Conservation (phyloP, 208 protist species). For the Trypanosoma conorhini region DNA sequence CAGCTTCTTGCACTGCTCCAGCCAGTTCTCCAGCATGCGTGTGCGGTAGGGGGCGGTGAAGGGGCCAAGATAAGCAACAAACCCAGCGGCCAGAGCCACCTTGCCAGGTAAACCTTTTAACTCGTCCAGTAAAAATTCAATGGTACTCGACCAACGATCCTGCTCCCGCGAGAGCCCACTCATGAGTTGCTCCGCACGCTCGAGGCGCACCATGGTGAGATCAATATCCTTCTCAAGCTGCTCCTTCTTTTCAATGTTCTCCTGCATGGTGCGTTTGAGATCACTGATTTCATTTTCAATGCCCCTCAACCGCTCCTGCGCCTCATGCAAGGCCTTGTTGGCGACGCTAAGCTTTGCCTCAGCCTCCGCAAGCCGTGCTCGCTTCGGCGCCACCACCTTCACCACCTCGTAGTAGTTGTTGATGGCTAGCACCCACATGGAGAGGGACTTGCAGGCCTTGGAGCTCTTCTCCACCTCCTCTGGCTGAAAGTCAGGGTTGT, state of each 20-base stretch:
- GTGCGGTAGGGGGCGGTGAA: slow-evolving; percentile 89
- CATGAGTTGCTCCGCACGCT: slow-evolving; percentile 92
- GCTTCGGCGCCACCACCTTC: slow-evolving; percentile 91
- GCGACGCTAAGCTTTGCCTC: slow-evolving; percentile 85
- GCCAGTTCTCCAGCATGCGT: slow-evolving; percentile 74
- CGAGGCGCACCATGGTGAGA: slow-evolving; percentile 84
- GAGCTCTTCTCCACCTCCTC: slow-evolving; percentile 94
- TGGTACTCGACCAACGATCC: slow-evolving; percentile 68
- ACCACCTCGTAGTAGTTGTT: slow-evolving; percentile 95
- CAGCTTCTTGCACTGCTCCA: slow-evolving; percentile 59
- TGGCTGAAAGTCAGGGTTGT: slow-evolving; percentile 93
- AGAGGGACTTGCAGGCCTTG: slow-evolving; percentile 93
- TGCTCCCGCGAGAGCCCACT: slow-evolving; percentile 87
- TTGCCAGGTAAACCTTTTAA: slow-evolving; percentile 62
- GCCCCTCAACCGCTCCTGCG: slow-evolving; percentile 64
- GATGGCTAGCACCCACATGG: slow-evolving; percentile 95
- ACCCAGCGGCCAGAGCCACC: slow-evolving; percentile 87
- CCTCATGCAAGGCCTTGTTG: slow-evolving; percentile 62
- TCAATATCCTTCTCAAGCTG: slow-evolving; percentile 93
- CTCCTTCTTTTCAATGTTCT: slow-evolving; percentile 90
- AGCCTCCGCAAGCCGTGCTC: slow-evolving; percentile 71
- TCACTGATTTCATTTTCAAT: slow-evolving; percentile 86
- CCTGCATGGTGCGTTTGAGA: slow-evolving; percentile 83
- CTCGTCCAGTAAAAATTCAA: slow-evolving; percentile 67
- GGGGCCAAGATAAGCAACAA: slow-evolving; percentile 92